Base-by-base conservation (phyloP, 1,284 basidiomycete genomes). In the Wallemia mellicola region DNA sequence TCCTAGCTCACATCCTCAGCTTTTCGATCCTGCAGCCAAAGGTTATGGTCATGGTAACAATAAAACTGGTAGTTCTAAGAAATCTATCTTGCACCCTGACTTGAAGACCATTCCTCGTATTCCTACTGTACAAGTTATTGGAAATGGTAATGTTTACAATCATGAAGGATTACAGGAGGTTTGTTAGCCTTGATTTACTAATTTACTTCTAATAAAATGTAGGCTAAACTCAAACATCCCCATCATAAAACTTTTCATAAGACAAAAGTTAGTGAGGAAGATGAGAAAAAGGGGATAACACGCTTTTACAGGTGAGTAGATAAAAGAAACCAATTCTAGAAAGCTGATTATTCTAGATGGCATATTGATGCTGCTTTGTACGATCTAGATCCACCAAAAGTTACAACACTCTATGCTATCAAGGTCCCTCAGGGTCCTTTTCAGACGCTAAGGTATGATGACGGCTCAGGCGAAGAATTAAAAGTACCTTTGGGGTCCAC, bases 351-450 rank as follows among this genome's bases (percentile, higher is more conserved):
- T 28, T 56, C 15, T 54, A 60, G 62, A 64, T 66, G 71, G 72
- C 87, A 92, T 71, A 91, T 92, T 69, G 88, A 94, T 66, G 88
- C 88, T 0, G 88, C 88, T 0, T 71, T 92, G 26, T 94, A 92
- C 69, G 80, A 84, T 62, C 77, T 87, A 25, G 77, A 78, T 24
- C 85, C 85, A n/a, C 88, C 88, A 1, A 81, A 77, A 64, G 87
- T 87, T 48, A 94, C 89, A 1, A 86, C 87, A 0, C 77, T 94
- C 7, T 87, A 89, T 64, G 86, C 80, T 0, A 73, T 91, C 60
- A 73, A 67, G 1, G 81, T 91, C 0, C 88, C 88, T 0, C 64
- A 74, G 28, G 87, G 86, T 1, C 67, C 72, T 1, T 66, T 63
- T 22, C 87, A 91, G 73, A 74, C 74, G 1, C 77, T 80, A 60